phyloP scores from a whole-genome alignment of 331 rosid species.

The Arachis monticola region DNA sequence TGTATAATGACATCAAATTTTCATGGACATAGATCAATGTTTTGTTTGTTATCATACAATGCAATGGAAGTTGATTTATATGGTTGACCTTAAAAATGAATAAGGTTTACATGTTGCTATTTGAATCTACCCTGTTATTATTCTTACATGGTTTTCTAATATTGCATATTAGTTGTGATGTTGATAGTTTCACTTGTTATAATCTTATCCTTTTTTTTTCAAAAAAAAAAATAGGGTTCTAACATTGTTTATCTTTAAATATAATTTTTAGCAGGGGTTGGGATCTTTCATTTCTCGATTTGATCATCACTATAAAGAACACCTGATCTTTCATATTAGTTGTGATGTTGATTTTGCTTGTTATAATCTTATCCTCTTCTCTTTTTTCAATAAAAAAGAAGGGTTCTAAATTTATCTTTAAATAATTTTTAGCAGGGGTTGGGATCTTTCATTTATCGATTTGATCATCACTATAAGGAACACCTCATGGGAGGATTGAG shows the following conservation, averaged over 20 bases:
- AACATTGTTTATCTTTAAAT: too few species aligned
- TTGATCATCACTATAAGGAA: neutral
- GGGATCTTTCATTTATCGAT: too few species aligned
- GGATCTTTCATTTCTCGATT: too few species aligned
- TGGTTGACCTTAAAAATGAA: neutral
- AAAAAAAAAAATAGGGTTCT: too few species aligned
- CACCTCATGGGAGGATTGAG: neutral
- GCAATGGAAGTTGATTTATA: neutral
- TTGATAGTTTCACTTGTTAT: too few species aligned
- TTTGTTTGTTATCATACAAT: neutral
- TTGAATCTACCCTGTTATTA: neutral
- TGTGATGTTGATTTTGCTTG: neutral
- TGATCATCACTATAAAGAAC: too few species aligned
- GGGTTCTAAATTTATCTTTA: neutral
- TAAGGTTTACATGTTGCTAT: neutral
- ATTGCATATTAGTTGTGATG: too few species aligned
- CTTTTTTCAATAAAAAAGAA: neutral
- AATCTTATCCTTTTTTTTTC: too few species aligned
- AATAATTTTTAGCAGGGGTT: too few species aligned
- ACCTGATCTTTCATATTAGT: neutral
- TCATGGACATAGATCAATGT: neutral
- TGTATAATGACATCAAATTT: too few species aligned
- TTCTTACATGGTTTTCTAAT: neutral
- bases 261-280: too few species aligned
- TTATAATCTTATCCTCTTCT: neutral